These are phyloP conservation scores for Vicia villosa DNA, from an alignment of 306 rosid species.

Conservation along the genomic window DNA sequence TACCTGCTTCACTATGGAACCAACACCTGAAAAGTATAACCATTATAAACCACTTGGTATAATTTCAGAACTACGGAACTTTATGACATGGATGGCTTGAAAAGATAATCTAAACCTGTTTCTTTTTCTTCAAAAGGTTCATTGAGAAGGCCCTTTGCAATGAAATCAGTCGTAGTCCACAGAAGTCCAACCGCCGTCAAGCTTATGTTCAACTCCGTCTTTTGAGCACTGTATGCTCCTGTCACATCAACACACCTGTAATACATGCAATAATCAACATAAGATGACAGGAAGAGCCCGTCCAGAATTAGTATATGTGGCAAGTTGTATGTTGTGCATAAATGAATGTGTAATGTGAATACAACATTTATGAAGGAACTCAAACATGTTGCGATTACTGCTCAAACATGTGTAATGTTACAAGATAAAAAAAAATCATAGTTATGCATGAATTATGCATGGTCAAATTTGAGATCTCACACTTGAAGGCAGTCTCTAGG, in stretches of 20 bases:
- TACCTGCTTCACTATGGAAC: conserved; percentile 48
- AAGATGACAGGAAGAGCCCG: conserved; percentile 16
- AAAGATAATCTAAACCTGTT: conserved; percentile 52
- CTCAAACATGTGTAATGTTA: conserved; percentile 7
- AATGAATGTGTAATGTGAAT: conserved; percentile 1
- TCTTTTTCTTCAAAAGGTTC: conserved; percentile 58
- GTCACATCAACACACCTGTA: conserved; percentile 93
- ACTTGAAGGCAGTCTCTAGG: conserved; percentile 87
- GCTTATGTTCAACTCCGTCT: conserved; percentile 96
- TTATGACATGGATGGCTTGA: conserved; percentile 26
- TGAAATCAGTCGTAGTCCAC: conserved; percentile 96
- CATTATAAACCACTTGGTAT: conserved; percentile 16
- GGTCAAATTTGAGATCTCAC: conserved; percentile 56
- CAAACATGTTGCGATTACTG: background rate
- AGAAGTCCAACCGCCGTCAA: conserved; percentile 88
- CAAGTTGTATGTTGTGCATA: background rate
- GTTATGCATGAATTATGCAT: background rate
- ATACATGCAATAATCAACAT: conserved; percentile 37
- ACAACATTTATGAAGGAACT: conserved; percentile 13
- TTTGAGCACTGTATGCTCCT: conserved; percentile 96
- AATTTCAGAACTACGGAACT: conserved; percentile 15
- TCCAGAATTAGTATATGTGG: background rate
- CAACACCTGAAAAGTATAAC: conserved; percentile 41
- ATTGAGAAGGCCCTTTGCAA: conserved; percentile 74
- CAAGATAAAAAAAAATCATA: conserved; percentile 15